Evolutionary conservation across 2,329 filamentous ascomycete genomes (phyloP), one percentile per base, ranked within the genome.

Genomic region (Colletotrichum gloeosporioides): DNA sequence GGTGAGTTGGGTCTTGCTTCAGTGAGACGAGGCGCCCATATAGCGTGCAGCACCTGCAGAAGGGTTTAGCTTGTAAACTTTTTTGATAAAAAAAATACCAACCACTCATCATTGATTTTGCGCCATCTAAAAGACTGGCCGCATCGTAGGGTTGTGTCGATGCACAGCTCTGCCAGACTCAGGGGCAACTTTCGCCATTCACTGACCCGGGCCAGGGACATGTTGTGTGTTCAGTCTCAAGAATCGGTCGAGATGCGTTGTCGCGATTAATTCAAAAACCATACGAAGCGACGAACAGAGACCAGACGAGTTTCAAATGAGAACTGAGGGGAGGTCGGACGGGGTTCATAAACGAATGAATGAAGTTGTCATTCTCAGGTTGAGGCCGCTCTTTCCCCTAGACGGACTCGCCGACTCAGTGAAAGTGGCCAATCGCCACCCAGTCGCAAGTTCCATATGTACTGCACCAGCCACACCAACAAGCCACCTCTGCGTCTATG

Each of bases 81-180:
- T 16, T 18, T 9, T 16, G 7, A 4, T 22, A 32, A 18, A 9
- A 10, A 2, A 18, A 61, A 13, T 29, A 49, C 83, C 78, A 80
- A 95, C 97, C 97, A 99, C 88, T 96, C 94, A 83, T 96, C 92
- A 59, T 92, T 90, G 65, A 95, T 92, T 82, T 96, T 96, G 77
- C 93, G 94, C 97, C 97, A 99, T 87, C 96, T 93, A 81, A 99
- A 99, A 1, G 96, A 98, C 84, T 99, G 97, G 5, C 97, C 97
- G 83, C 97, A 99, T 77, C 96, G 93, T 39, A 99, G 88, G 0
- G 96, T 98, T 0, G 96, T 99, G 81, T 98, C 95, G 79, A 99
- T 96, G 83, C 95, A 98, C 6, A 99, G 91, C 83, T 99, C 97
- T 6, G 93, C 91, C 39, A 98, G 87, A 77, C 90, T 94, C 55